Evolutionary conservation across 306 rosid genomes (phyloP), one percentile per base, ranked within the genome.

Genomic region (Cicer chorassanicum): DNA sequence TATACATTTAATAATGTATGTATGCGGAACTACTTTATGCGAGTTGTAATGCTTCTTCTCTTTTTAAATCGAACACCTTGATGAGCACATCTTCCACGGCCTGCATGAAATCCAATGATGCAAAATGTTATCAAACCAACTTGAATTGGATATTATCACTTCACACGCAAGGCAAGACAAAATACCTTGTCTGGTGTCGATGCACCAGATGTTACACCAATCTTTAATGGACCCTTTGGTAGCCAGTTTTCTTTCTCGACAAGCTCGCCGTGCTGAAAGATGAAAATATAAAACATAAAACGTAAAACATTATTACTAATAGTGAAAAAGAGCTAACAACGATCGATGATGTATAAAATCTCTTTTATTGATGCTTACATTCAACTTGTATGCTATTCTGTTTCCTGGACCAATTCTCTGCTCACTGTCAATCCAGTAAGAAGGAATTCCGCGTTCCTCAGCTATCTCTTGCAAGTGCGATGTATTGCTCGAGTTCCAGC

Each of bases 401-500:
- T 94, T 94, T 77, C 99, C 98, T 40, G 98, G 98, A 75, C 97
- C 98, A 84, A 92, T 86, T 87, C 99, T 95, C 78, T 86, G 79
- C 89, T 87, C 99, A 74, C 74, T 85, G 86, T 95, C 99, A 56
- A 95, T 76, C 99, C 99, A 94, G 68, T 90, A 94, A 2, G 99
- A 94, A 51, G 99, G 98, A 57, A 94, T 90, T 82, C 98, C 97
- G 7, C 93, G 93, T 12, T 64, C 82, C 90, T 94, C 99, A 3
- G 99, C 95, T 79, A 94, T 94, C 87, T 94, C 99, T 90, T 92
- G 99, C 51, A 94, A 92, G 69, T 94, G 99, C 5, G 99, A 92
- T 57, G 98, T 94, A 70, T 90, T 94, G 82, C 99, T 94, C 0
- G 99, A 94, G 87, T 92, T 92, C 99, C 99, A 92, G 61, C 99